phyloP scores from a whole-genome alignment of 257 asterid species.

The Capsicum chinense region DNA sequence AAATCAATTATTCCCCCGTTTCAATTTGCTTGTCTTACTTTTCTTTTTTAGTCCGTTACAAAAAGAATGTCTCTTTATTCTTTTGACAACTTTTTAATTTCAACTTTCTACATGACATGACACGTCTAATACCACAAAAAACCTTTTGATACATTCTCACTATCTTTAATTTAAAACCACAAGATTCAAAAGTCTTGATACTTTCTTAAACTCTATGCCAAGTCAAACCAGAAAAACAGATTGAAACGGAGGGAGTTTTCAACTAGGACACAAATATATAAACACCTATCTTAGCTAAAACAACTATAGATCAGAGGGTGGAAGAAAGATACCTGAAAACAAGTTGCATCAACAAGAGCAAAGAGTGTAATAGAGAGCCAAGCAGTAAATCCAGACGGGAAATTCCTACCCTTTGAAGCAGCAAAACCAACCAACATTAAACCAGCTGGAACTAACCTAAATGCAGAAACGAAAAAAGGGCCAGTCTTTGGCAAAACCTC shows the following conservation, averaged over 20 bases:
- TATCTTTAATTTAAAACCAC: too few relatives aligned
- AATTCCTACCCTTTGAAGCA: constrained; percentile 61
- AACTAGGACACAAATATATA: not conserved
- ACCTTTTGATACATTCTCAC: too few relatives aligned
- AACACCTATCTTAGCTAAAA: not conserved
- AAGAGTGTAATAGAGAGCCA: constrained; percentile 81
- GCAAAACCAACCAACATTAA: constrained; percentile 78
- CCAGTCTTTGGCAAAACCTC: constrained; percentile 90
- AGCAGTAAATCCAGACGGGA: constrained; percentile 81
- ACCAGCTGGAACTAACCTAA: constrained; percentile 93
- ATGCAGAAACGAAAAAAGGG: constrained; percentile 79
- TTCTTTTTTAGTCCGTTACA: too few relatives aligned
- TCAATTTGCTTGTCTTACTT: too few relatives aligned
- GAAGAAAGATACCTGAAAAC: constrained; percentile 76
- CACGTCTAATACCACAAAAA: too few relatives aligned
- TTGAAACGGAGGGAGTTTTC: too few relatives aligned
- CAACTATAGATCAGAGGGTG: constrained; percentile 12
- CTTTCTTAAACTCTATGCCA: too few relatives aligned
- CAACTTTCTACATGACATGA: too few relatives aligned
- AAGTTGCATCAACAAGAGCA: constrained; percentile 85
- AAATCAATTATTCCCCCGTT: not conserved
- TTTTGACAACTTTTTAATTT: too few relatives aligned
- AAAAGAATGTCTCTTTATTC: too few relatives aligned
- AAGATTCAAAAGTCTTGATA: too few relatives aligned
- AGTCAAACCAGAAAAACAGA: too few relatives aligned